Conservation (phyloP, 495 filamentous ascomycete genomes). For the Lasiosphaeria miniovina region DNA sequence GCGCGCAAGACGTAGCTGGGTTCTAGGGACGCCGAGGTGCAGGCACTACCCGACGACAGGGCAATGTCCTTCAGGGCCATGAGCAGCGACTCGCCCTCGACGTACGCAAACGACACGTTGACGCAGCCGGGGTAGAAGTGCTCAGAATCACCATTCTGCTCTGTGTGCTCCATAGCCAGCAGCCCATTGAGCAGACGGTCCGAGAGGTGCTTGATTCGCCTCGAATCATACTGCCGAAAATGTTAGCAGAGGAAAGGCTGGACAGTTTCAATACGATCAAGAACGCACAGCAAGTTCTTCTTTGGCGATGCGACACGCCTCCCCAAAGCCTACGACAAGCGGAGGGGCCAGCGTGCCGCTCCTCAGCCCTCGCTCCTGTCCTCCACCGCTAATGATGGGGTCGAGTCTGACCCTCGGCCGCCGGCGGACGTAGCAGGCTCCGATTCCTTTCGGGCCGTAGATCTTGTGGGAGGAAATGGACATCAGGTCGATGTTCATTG, state of each 20-base stretch:
- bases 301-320: conserved; percentile 87
- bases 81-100: conserved; percentile 94
- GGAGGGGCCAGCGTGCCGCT: conserved; percentile 92
- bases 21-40: conserved; percentile 93
- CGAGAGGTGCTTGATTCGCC: conserved; percentile 76
- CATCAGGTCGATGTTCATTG: conserved; percentile 96
- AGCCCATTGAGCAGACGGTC: conserved; percentile 78
- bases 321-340: conserved; percentile 87
- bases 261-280: conserved; percentile 7
- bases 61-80: conserved; percentile 99
- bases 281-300: conserved; percentile 81
- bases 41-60: conserved; percentile 92
- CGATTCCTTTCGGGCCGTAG: conserved; percentile 95
- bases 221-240: conserved; percentile 74
- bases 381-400: conserved; percentile 92
- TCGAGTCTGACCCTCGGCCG: conserved; percentile 90
- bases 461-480: conserved; percentile 99
- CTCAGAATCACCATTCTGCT: conserved; percentile 79
- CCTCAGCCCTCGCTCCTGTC: conserved; percentile 89
- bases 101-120: conserved; percentile 96
- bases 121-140: conserved; percentile 94
- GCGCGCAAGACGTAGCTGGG: conserved; percentile 94
- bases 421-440: conserved; percentile 91
- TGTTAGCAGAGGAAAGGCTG: background rate
- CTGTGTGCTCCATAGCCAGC: conserved; percentile 84